Evolutionary conservation across 1,284 basidiomycete species (phyloP).

Genomic region (Heterobasidion annosum): DNA sequence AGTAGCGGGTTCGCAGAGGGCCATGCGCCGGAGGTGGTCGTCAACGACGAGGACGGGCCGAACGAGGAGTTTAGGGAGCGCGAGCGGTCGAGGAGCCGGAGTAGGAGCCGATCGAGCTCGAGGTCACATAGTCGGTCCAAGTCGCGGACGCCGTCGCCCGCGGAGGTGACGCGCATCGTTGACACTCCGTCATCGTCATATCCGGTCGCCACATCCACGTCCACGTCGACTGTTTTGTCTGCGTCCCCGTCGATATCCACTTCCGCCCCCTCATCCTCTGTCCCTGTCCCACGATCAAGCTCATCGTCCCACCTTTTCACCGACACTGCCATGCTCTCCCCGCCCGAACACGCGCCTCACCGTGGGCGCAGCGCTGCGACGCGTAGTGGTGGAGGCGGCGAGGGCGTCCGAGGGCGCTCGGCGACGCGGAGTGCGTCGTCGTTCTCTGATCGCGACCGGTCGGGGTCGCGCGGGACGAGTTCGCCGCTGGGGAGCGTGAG

Average conservation of each 20-base stretch:
- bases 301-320: background rate
- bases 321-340: conserved; percentile 7
- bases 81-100: conserved; percentile 8
- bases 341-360: conserved; percentile 2
- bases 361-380: background rate
- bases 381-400: background rate
- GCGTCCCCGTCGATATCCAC: background rate
- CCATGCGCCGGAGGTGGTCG: conserved; percentile 20
- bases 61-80: conserved; percentile 23
- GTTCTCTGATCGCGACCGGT: conserved; percentile 35
- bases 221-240: background rate
- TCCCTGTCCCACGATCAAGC: background rate
- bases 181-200: background rate
- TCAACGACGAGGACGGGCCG: conserved; percentile 23
- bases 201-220: background rate
- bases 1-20: conserved; percentile 6
- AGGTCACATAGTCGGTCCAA: conserved; percentile 17
- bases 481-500: conserved; percentile 42
- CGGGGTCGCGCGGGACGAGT: conserved; percentile 22
- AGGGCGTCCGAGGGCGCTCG: conserved; percentile 36
- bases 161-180: conserved; percentile 4
- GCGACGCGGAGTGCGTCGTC: conserved; percentile 37
- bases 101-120: conserved; percentile 19
- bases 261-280: background rate
- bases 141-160: conserved; percentile 17